Conservation (phyloP, 768 basidiomycete genomes). For the Botryobasidium botryosum region DNA sequence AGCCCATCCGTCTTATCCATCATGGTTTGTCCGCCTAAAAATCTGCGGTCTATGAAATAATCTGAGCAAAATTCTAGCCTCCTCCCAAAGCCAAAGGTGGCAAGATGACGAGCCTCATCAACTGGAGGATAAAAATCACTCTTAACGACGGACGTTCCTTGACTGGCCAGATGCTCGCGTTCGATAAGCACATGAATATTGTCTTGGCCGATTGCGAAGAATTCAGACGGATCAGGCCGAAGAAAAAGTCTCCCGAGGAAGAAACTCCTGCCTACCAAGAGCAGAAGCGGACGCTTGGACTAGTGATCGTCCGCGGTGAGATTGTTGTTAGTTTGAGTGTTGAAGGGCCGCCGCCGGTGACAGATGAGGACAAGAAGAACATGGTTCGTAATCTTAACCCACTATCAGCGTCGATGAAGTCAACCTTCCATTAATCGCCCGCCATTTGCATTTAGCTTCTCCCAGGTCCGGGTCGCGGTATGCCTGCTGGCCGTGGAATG, state of each 20-base stretch:
- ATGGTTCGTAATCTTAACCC: conserved; percentile 29
- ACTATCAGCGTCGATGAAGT: not conserved
- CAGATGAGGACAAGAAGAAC: conserved; percentile 79
- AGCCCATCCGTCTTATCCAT: too few species aligned
- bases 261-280: conserved; percentile 35
- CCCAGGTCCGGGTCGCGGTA: conserved; percentile 81
- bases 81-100: conserved; percentile 95
- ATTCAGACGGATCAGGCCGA: conserved; percentile 79
- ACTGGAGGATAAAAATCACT: conserved; percentile 94
- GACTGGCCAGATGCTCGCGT: conserved; percentile 98
- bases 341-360: conserved; percentile 85
- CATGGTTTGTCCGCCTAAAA: too few species aligned
- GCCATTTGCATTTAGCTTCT: conserved; percentile 38
- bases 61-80: conserved; percentile 31
- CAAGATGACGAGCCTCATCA: conserved; percentile 94
- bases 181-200: conserved; percentile 99
- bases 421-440: conserved; percentile 14
- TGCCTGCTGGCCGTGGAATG: conserved; percentile 95
- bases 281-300: conserved; percentile 90
- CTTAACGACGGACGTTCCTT: conserved; percentile 93
- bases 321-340: conserved; percentile 89
- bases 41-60: conserved; percentile 1
- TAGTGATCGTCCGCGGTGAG: conserved; percentile 93
- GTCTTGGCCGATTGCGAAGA: conserved; percentile 98
- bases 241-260: conserved; percentile 69